Evolutionary conservation across 2,329 filamentous ascomycete genomes (phyloP).

Genomic region (Phialophora verrucosa): DNA sequence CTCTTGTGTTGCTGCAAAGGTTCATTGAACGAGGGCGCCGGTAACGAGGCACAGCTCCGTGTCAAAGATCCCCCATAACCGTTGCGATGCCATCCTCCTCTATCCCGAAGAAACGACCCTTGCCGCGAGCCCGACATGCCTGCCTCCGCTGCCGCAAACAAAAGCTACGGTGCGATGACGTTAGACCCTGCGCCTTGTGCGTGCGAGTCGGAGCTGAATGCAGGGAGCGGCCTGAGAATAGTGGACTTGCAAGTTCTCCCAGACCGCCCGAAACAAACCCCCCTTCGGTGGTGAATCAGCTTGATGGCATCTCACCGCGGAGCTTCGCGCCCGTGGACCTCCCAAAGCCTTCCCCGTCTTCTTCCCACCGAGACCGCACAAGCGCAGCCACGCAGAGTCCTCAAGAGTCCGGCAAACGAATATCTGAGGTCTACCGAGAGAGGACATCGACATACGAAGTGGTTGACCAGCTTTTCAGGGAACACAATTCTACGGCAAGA

Average conservation of each 20-base stretch:
- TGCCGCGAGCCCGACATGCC: constrained; percentile 29
- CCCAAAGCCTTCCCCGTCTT: background rate
- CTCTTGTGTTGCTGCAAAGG: background rate
- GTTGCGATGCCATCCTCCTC: constrained; percentile 7
- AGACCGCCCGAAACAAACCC: background rate
- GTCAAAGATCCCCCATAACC: background rate
- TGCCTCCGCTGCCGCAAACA: constrained; percentile 31
- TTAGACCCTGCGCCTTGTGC: constrained; percentile 29
- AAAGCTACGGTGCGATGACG: constrained; percentile 33
- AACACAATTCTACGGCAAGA: constrained; percentile 23
- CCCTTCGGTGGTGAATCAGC: background rate
- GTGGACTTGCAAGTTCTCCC: background rate
- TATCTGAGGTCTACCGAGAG: constrained; percentile 25
- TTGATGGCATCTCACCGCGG: background rate
- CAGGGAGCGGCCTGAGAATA: constrained; percentile 23
- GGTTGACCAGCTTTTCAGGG: constrained; percentile 32
- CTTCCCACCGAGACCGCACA: constrained; percentile 4
- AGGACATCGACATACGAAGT: constrained; percentile 33
- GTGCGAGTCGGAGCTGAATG: constrained; percentile 29
- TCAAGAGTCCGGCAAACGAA: constrained; percentile 14
- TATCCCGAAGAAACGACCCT: constrained; percentile 24
- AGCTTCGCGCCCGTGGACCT: background rate
- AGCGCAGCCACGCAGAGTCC: constrained; percentile 3
- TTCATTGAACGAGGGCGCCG: background rate
- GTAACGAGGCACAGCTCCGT: background rate